Evolutionary conservation across 2,329 filamentous ascomycete species (phyloP).

Genomic region (Colletotrichum tanaceti): DNA sequence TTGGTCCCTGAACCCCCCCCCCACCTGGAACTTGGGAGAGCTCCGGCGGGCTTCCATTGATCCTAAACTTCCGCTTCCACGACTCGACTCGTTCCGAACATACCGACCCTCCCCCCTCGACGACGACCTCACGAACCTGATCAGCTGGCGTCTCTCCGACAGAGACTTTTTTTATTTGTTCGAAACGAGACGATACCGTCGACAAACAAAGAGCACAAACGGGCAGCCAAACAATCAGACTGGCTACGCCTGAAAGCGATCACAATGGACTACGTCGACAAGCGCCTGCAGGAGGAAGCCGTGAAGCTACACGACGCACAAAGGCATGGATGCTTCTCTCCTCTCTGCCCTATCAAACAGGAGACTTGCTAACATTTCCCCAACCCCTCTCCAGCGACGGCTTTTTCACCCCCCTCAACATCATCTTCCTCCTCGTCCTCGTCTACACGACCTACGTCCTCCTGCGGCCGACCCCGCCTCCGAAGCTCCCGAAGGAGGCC

Average conservation of each 20-base stretch:
- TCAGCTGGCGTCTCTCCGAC: neutral
- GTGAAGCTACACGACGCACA: conserved; percentile 52
- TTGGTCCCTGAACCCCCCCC: neutral
- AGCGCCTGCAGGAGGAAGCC: conserved; percentile 66
- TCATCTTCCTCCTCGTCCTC: conserved; percentile 67
- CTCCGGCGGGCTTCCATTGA: conserved; percentile 14
- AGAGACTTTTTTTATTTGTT: no score
- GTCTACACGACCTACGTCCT: conserved; percentile 69
- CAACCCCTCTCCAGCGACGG: conserved; percentile 50
- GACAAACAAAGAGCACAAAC: neutral
- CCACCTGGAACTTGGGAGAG: conserved; percentile 36
- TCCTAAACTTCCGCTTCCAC: no score
- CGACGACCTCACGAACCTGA: neutral
- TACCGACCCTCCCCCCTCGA: neutral
- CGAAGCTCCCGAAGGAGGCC: conserved; percentile 62
- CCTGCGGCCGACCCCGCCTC: conserved; percentile 61
- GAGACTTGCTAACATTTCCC: neutral
- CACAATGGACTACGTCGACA: conserved; percentile 68
- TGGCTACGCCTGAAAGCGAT: neutral
- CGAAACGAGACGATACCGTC: neutral
- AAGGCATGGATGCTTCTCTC: conserved; percentile 50
- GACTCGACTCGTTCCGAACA: no score
- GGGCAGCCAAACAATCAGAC: neutral
- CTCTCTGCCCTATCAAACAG: neutral
- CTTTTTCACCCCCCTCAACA: conserved; percentile 71